These are phyloP conservation scores for Begonia fuchsioides DNA, from an alignment of 306 rosid species.

Conservation along the genomic window DNA sequence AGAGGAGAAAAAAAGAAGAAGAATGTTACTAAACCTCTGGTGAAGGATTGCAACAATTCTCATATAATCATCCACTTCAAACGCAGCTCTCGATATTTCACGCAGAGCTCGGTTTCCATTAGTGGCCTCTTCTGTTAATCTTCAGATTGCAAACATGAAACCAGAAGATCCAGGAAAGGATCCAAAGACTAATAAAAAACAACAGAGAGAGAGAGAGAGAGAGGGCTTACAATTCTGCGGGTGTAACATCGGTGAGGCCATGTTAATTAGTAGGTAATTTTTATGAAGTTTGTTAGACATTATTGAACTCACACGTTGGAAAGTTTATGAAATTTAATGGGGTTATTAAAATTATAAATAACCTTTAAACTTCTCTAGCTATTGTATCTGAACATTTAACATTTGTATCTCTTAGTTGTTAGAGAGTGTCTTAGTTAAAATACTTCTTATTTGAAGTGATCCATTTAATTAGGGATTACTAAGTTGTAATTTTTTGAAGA, in stretches of 20 bases:
- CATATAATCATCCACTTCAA: slow-evolving; percentile 75
- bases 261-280: too few species aligned
- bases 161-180: background rate
- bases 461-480: too few species aligned
- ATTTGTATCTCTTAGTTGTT: too few species aligned
- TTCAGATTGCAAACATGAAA: slow-evolving; percentile 9
- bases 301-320: too few species aligned
- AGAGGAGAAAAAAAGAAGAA: background rate
- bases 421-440: too few species aligned
- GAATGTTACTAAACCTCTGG: slow-evolving; percentile 30
- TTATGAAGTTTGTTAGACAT: too few species aligned
- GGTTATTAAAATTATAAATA: too few species aligned
- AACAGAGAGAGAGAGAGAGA: slow-evolving; percentile 7
- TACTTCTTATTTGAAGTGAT: too few species aligned
- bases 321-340: too few species aligned
- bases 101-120: slow-evolving; percentile 55
- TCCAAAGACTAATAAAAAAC: slow-evolving; percentile 4
- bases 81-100: slow-evolving; percentile 89
- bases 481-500: too few species aligned
- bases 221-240: slow-evolving; percentile 52
- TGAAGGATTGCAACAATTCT: slow-evolving; percentile 46
- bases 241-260: slow-evolving; percentile 91
- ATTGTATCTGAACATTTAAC: too few species aligned
- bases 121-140: slow-evolving; percentile 83
- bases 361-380: too few species aligned